Evolutionary conservation across 768 basidiomycete species (phyloP).

Genomic region (Mycena metata): DNA sequence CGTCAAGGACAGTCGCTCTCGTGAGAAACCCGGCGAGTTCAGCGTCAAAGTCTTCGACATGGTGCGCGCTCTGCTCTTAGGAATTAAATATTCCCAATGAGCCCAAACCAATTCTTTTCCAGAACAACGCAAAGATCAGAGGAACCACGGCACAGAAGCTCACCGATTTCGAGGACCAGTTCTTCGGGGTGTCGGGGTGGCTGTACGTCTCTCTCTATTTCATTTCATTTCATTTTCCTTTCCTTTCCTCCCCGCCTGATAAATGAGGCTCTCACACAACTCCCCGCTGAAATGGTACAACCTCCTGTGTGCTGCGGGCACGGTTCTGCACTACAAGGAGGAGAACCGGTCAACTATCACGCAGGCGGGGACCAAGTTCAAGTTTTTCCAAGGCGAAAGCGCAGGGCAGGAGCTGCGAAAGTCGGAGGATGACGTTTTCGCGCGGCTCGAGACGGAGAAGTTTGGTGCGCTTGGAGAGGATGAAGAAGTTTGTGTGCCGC

Average conservation of each 20-base stretch:
- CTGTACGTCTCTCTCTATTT: conserved; percentile 14
- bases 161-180: conserved; percentile 26
- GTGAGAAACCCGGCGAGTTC: conserved; percentile 30
- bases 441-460: conserved; percentile 24
- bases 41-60: conserved; percentile 33
- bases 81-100: conserved; percentile 3
- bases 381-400: conserved; percentile 33
- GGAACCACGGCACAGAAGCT: conserved; percentile 32
- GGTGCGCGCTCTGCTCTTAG: conserved; percentile 12
- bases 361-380: conserved; percentile 29
- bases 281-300: conserved; percentile 33
- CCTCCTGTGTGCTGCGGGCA: conserved; percentile 28
- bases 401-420: conserved; percentile 32
- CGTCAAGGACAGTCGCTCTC: conserved; percentile 27
- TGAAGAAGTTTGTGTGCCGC: conserved; percentile 31
- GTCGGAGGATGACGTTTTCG: conserved; percentile 14
- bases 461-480: conserved; percentile 22
- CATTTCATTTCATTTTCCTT: background rate
- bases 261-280: conserved; percentile 13
- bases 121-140: conserved; percentile 28
- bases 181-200: conserved; percentile 30
- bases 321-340: conserved; percentile 33
- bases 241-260: conserved; percentile 6
- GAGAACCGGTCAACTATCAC: conserved; percentile 15
- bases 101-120: conserved; percentile 4